Conservation (phyloP, 2,329 filamentous ascomycete genomes). For the Ophiostoma angusticollis region DNA sequence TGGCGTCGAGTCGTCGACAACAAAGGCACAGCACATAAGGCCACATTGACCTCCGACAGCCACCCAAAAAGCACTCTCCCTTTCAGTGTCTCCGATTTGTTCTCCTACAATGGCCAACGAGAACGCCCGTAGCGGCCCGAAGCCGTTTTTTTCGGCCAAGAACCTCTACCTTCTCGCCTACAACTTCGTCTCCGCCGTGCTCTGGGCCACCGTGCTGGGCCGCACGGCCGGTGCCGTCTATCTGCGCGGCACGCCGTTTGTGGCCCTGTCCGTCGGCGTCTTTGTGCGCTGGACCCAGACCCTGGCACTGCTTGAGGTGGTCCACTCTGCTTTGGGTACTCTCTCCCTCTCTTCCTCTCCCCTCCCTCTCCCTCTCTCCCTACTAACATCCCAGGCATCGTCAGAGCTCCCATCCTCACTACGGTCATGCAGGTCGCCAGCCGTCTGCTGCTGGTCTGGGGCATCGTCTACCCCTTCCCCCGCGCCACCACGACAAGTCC, state of each 20-base stretch:
- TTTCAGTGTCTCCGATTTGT: too few species aligned
- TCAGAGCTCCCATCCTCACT: conserved; percentile 73
- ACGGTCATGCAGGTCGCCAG: conserved; percentile 83
- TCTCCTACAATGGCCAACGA: background rate
- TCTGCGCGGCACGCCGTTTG: conserved; percentile 40
- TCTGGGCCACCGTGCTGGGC: conserved; percentile 68
- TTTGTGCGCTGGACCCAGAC: conserved; percentile 76
- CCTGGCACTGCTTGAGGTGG: conserved; percentile 66
- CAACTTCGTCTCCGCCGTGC: conserved; percentile 62
- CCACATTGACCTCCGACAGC: too few species aligned
- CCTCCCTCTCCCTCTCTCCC: background rate
- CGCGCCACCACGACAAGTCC: conserved; percentile 41
- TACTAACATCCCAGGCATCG: conserved; percentile 47
- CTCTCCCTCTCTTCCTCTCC: conserved; percentile 3
- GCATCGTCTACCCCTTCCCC: conserved; percentile 63
- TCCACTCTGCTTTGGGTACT: conserved; percentile 67
- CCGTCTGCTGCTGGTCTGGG: conserved; percentile 82
- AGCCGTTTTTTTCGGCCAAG: conserved; percentile 33
- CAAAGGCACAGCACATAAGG: too few species aligned
- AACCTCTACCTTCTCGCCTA: conserved; percentile 69
- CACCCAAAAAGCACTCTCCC: too few species aligned
- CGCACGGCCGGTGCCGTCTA: conserved; percentile 47
- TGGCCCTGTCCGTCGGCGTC: conserved; percentile 49
- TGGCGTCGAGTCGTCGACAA: too few species aligned
- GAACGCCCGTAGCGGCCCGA: background rate